phyloP scores from a whole-genome alignment of 2,329 filamentous ascomycete genomes.

The Cladosporium cucumerinum region DNA sequence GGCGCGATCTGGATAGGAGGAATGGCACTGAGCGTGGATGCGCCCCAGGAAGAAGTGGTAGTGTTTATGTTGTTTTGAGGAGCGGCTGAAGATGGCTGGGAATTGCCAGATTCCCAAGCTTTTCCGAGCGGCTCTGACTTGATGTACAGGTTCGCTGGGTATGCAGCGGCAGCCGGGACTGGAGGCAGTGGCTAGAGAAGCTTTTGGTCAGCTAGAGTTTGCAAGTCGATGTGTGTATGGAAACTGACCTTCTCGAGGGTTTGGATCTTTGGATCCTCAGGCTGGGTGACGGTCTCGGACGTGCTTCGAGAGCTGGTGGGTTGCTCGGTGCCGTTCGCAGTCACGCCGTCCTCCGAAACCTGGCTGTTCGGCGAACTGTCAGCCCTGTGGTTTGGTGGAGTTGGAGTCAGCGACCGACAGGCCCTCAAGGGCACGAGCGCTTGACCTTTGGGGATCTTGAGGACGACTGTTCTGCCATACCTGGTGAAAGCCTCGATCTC shows the following conservation, averaged over 20 bases:
- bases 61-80: background rate
- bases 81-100: background rate
- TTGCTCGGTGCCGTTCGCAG: background rate
- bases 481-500: constrained; percentile 20
- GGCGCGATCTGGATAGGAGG: background rate
- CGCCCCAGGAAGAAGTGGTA: background rate
- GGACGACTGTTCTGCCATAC: constrained; percentile 22
- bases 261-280: background rate
- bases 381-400: background rate
- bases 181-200: constrained; percentile 11
- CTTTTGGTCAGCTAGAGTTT: background rate
- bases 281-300: background rate
- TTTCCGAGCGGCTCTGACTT: background rate
- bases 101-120: background rate
- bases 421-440: background rate
- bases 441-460: constrained; percentile 26
- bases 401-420: background rate
- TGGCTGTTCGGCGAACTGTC: background rate
- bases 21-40: background rate
- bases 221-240: background rate
- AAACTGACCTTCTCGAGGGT: background rate
- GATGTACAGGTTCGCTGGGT: background rate
- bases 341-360: background rate
- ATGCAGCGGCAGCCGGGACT: background rate
- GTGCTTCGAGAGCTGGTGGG: background rate